Evolutionary conservation across 768 basidiomycete species (phyloP).

Genomic region (Nidula microcarpa): DNA sequence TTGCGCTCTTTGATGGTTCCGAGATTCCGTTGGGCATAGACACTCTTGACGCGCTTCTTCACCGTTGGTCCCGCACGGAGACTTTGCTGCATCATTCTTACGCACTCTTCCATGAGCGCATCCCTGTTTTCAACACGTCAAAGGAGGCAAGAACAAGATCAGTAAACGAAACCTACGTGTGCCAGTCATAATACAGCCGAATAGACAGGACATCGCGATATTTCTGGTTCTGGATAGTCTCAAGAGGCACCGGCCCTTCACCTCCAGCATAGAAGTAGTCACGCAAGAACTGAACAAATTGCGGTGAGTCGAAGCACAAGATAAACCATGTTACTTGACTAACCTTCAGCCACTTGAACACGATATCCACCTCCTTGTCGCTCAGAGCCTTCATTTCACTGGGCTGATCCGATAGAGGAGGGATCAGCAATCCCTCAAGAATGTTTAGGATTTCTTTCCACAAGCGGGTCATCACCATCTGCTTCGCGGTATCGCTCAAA

Average conservation of each 20-base stretch:
- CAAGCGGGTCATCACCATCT: slow-evolving; percentile 87
- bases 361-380: slow-evolving; percentile 97
- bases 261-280: slow-evolving; percentile 96
- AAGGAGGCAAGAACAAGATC: slow-evolving; percentile 1
- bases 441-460: slow-evolving; percentile 95
- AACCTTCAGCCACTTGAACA: slow-evolving; percentile 98
- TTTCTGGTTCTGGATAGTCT: slow-evolving; percentile 88
- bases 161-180: slow-evolving; percentile 53
- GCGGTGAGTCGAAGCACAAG: slow-evolving; percentile 1
- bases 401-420: slow-evolving; percentile 79
- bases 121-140: slow-evolving; percentile 42
- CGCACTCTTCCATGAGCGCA: slow-evolving; percentile 90
- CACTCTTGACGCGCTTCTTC: slow-evolving; percentile 90
- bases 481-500: slow-evolving; percentile 78
- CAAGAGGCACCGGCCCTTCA: slow-evolving; percentile 85
- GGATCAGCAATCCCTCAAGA: slow-evolving; percentile 86
- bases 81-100: slow-evolving; percentile 90
- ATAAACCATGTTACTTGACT: neutral
- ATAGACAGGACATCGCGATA: slow-evolving; percentile 90
- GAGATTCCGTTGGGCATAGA: slow-evolving; percentile 88
- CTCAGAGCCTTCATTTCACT: slow-evolving; percentile 90
- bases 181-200: slow-evolving; percentile 95
- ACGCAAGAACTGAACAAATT: slow-evolving; percentile 66
- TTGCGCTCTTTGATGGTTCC: slow-evolving; percentile 95
- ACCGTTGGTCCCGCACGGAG: slow-evolving; percentile 70